These are phyloP conservation scores for Fusarium liriodendri DNA, from an alignment of 2,329 filamentous ascomycete species.

Conservation along the genomic window DNA sequence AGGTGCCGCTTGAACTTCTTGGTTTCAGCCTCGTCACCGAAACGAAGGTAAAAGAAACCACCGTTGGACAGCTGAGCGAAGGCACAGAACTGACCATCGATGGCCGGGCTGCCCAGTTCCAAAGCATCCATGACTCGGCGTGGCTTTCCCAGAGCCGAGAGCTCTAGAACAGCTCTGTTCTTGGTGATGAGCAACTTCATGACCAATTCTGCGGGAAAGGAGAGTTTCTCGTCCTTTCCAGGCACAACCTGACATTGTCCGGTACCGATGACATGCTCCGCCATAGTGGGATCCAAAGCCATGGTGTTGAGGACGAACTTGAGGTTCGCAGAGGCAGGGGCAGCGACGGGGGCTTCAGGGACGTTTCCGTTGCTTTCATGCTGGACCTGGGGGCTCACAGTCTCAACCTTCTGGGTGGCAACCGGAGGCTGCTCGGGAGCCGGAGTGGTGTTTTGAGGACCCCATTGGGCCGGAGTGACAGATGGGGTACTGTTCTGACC, in stretches of 20 bases:
- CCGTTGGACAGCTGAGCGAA: conserved; percentile 14
- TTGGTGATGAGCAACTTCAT: conserved; percentile 29
- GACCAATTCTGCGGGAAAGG: conserved; percentile 20
- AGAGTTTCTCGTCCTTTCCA: conserved; percentile 3
- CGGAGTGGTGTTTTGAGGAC: background rate
- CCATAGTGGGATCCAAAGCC: background rate
- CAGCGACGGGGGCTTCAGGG: background rate
- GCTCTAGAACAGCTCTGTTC: conserved; percentile 30
- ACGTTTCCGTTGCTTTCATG: background rate
- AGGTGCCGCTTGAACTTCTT: conserved; percentile 26
- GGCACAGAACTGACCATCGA: conserved; percentile 38
- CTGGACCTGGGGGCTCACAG: background rate
- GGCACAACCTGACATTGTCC: conserved; percentile 33
- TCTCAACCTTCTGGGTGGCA: background rate
- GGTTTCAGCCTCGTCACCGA: conserved; percentile 24
- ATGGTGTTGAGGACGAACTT: background rate
- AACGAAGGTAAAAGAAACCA: conserved; percentile 29
- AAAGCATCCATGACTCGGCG: conserved; percentile 33
- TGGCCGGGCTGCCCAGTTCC: conserved; percentile 28
- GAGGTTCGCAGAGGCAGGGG: background rate
- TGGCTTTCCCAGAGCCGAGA: conserved; percentile 24
- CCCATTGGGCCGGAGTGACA: conserved; percentile 15
- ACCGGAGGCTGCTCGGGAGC: background rate
- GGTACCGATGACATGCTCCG: conserved; percentile 28
- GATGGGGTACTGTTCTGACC: background rate